Conservation (phyloP, 1,139 yeast species). For the Pneumocystis canis region DNA sequence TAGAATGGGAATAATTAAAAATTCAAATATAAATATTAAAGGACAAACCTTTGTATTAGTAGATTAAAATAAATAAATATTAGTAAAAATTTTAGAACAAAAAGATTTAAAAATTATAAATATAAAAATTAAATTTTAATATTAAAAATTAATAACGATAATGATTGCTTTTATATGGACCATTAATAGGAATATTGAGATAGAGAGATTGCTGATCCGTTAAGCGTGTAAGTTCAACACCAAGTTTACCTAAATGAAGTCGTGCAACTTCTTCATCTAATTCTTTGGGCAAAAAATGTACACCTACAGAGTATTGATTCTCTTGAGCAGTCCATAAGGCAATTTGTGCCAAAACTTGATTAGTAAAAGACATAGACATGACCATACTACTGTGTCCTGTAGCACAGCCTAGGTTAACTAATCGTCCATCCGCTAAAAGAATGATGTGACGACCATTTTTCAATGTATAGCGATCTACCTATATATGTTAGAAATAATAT, state of each 20-base stretch:
- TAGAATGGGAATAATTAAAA: no score
- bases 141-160: neutral
- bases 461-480: conserved; percentile 89
- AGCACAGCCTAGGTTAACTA: conserved; percentile 99
- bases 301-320: conserved; percentile 76
- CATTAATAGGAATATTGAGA: conserved; percentile 83
- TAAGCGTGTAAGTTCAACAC: conserved; percentile 74
- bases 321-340: conserved; percentile 91
- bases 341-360: conserved; percentile 98
- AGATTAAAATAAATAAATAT: neutral
- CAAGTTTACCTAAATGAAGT: conserved; percentile 90
- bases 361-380: conserved; percentile 99
- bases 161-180: conserved; percentile 68
- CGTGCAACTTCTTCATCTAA: conserved; percentile 98
- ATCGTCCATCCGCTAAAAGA: conserved; percentile 98
- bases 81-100: neutral
- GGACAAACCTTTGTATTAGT: neutral
- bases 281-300: conserved; percentile 93
- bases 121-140: neutral
- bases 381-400: conserved; percentile 63
- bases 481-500: conserved; percentile 75
- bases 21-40: neutral
- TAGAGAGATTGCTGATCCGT: conserved; percentile 79
- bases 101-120: neutral
- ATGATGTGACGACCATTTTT: conserved; percentile 85